Evolutionary conservation across 1,139 yeast species (phyloP).

Genomic region (Saccharomyces hybrid): DNA sequence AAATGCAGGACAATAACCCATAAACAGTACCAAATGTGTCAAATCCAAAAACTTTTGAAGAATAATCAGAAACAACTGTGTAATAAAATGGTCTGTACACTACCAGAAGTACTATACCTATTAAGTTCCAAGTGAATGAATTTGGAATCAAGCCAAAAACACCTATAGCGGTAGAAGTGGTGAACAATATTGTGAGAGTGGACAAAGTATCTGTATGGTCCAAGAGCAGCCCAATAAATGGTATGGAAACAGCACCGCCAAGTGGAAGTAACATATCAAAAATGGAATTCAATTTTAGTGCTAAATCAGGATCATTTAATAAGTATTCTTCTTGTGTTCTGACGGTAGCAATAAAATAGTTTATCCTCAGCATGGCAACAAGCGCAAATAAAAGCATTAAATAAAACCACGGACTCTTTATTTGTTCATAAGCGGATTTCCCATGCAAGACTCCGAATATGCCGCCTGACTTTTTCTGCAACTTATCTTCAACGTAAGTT

Average conservation of each 20-base stretch:
- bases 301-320: conserved; percentile 46
- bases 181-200: conserved; percentile 46
- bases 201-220: conserved; percentile 64
- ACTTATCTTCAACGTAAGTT: conserved; percentile 48
- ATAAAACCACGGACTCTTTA: conserved; percentile 68
- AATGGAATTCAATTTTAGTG: conserved; percentile 56
- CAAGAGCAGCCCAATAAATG: conserved; percentile 73
- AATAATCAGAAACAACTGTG: conserved; percentile 83
- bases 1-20: conserved; percentile 72
- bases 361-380: conserved; percentile 81
- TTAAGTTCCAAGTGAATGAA: conserved; percentile 44
- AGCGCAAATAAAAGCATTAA: conserved; percentile 73
- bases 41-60: conserved; percentile 90
- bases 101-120: conserved; percentile 66
- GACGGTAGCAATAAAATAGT: conserved; percentile 85
- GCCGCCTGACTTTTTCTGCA: conserved; percentile 56
- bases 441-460: conserved; percentile 83
- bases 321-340: conserved; percentile 69
- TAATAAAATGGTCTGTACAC: conserved; percentile 85
- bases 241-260: conserved; percentile 80
- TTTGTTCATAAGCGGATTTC: conserved; percentile 50
- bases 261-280: conserved; percentile 81
- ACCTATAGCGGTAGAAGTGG: conserved; percentile 55
- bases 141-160: conserved; percentile 53
- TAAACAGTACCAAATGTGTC: conserved; percentile 88